phyloP scores from a whole-genome alignment of 371 early-diverging fungal genomes.

The Actinomucor elegans region DNA sequence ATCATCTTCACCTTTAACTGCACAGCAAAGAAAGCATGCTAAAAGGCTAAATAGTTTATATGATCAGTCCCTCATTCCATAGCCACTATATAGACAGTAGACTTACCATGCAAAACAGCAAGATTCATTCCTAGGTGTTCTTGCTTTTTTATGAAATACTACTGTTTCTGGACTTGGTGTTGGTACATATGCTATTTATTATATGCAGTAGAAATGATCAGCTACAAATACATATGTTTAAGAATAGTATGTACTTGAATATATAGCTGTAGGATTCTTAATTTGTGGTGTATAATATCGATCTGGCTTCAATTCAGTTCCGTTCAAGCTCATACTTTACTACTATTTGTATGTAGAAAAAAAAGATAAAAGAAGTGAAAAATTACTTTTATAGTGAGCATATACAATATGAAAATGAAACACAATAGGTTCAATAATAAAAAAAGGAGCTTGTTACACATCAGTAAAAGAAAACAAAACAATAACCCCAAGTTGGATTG shows the following conservation, averaged over 20 bases:
- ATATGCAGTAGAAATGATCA: background rate
- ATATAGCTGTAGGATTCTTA: background rate
- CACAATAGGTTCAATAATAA: too few relatives aligned
- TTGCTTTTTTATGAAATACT: background rate
- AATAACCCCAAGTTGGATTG: too few relatives aligned
- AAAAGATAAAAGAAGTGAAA: background rate
- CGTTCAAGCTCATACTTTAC: too few relatives aligned
- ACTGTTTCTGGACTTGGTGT: slow-evolving; percentile 10
- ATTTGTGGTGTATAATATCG: slow-evolving; percentile 7
- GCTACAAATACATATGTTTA: background rate
- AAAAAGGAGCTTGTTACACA: too few relatives aligned
- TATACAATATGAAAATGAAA: too few relatives aligned
- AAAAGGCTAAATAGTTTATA: too few relatives aligned
- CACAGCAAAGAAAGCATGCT: slow-evolving; percentile 6
- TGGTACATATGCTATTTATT: slow-evolving; percentile 2
- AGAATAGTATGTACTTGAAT: background rate
- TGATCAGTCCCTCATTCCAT: too few relatives aligned
- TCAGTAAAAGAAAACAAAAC: too few relatives aligned
- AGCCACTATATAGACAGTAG: background rate
- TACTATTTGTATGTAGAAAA: background rate
- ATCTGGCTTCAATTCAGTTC: too few relatives aligned
- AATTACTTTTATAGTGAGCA: too few relatives aligned
- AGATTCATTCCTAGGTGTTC: background rate
- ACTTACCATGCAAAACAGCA: slow-evolving; percentile 12
- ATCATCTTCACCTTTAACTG: slow-evolving; percentile 6